Base-by-base conservation (phyloP, 805 yeast genomes). In the Candida morakotiae region DNA sequence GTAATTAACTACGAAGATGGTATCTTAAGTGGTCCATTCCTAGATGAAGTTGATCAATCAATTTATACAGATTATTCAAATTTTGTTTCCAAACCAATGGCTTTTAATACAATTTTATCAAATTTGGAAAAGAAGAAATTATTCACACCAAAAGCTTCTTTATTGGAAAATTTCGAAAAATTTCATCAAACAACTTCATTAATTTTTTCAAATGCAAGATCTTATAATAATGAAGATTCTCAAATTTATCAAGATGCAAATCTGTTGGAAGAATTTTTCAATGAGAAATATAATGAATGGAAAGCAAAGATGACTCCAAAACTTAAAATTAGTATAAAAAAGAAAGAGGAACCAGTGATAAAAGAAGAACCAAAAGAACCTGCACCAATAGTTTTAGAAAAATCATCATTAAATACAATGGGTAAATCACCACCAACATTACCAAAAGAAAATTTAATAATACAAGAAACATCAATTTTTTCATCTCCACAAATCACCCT, bases 61-160 rank as follows among this genome's bases (percentile, higher is more conserved):
- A 76, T 74, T 41, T 82, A 83, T 49, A 95, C 96, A 1, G 95
- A 85, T 50, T 89, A 89, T 62, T 81, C 81, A 60, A 72, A 76
- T 44, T 64, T 84, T 5, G 80, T 91, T 30, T 72, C 77, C 45
- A 66, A 73, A 37, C 95, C 96, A 10, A 83, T 87, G 57, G 76
- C 95, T 1, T 73, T 91, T 49, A 71, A 69, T 35, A 68, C 75
- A 22, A 75, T 91, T 9, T 62, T 71, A 42, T 61, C 62, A 15
- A 73, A 73, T 34, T 52, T 88, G 29, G 73, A 73, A 13, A 59
- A 58, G 13, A 76, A 78, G 17, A 69, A 73, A 21, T 75, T 64
- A 8, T 55, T 55, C 35, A 40, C 47, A 9, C 39, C 53, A 5
- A 51, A 48, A 13, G 42, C 39, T 15, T 43, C 62, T 1, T 35